Base-by-base conservation (phyloP, 371 early-diverging fungal genomes). In the Rhizopus stolonifer region DNA sequence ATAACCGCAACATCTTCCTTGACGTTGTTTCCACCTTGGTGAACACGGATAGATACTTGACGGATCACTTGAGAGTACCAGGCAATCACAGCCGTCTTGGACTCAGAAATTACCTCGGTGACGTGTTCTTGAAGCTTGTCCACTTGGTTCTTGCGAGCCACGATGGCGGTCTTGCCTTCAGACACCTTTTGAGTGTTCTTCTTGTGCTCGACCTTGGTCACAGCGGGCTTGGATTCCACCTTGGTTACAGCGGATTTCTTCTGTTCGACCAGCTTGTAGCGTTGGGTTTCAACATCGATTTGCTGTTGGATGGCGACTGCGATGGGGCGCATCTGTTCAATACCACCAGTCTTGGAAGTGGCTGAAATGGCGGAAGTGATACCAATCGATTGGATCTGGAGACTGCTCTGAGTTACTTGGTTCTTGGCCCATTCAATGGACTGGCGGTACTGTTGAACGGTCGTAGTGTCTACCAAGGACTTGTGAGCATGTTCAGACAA, bases 301-400 rank as follows among this genome's bases (percentile, higher is more conserved):
- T 67, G 67, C 11, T 59, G 47, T 26, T 55, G 56, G 31, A 67
- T 60, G 25, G 67, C 19, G 29, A 39, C 36, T 18, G 49, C 64
- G 52, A 67, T 55, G 18, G 64, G 53, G 11, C 55, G 52, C 67
- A 67, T 63, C 42, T 67, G 64, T n/a, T 63, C 64, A 45, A 60
- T 60, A 18, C 63, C 64, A 17, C 64, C 64, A 1, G 64, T 60
- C 31, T 56, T 63, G 24, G 61, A 61, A 1, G 60, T 49, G 17
- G 60, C 39, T 11, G 64, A 60, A 13, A 47, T 44, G 25, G 64
- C 64, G 21, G 52, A 44, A 8, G 63, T 49, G 11, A 54, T 53
- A 51, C 60, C 67, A 46, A 67, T 56, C 9, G 52, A 46, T 60
- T 67, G 56, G 38, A 67, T 50, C 13, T 63, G 64, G 25, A 44